Evolutionary conservation across 1,284 basidiomycete genomes (phyloP).

Genomic region (Cutaneotrichosporon spelunceum): DNA sequence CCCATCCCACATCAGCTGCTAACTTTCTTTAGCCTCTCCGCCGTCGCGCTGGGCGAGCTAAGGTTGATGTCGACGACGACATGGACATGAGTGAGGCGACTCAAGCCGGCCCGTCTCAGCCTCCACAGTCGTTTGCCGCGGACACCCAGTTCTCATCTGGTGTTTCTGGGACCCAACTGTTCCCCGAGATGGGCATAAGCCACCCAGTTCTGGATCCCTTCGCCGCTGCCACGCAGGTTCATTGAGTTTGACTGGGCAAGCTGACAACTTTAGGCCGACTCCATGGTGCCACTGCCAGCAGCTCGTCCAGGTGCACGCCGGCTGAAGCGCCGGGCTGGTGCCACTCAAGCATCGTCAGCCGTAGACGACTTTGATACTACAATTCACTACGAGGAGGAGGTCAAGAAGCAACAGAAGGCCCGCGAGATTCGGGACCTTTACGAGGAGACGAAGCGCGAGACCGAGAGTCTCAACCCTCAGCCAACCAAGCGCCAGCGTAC

Average conservation of each 20-base stretch:
- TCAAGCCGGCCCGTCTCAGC: background rate
- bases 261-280: background rate
- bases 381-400: slow-evolving; percentile 25
- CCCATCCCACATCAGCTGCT: background rate
- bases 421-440: slow-evolving; percentile 39
- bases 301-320: background rate
- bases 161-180: slow-evolving; percentile 1
- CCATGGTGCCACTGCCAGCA: background rate
- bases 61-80: slow-evolving; percentile 25
- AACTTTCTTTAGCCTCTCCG: slow-evolving; percentile 26
- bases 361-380: slow-evolving; percentile 24
- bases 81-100: slow-evolving; percentile 2
- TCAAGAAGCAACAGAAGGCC: slow-evolving; percentile 31
- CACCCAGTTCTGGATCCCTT: slow-evolving; percentile 21
- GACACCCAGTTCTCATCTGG: slow-evolving; percentile 16
- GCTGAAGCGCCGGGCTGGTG: slow-evolving; percentile 27
- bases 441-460: slow-evolving; percentile 32
- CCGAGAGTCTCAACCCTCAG: slow-evolving; percentile 12
- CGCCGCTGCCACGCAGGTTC: slow-evolving; percentile 16
- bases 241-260: background rate
- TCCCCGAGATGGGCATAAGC: background rate
- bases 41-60: slow-evolving; percentile 29
- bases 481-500: slow-evolving; percentile 12
- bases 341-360: slow-evolving; percentile 19
- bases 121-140: slow-evolving; percentile 10